These are phyloP conservation scores for Punica granatum DNA, from an alignment of 345 rosid species.

Conservation along the genomic window DNA sequence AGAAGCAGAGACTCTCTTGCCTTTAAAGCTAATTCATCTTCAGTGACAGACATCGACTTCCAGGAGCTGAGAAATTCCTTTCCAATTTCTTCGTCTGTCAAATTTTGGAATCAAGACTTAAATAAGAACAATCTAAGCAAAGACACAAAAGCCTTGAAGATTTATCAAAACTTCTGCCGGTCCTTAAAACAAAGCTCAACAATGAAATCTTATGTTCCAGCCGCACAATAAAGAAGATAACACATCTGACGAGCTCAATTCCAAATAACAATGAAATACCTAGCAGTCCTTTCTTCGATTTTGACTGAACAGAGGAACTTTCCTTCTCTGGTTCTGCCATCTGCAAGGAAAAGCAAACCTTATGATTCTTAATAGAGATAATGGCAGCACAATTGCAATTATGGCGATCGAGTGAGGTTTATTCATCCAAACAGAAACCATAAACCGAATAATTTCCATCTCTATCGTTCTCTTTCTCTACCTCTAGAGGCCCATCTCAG, in stretches of 20 bases:
- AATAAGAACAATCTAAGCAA: neutral
- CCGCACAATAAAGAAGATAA: neutral
- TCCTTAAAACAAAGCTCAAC: neutral
- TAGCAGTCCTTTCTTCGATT: conserved; percentile 33
- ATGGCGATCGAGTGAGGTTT: too few species aligned
- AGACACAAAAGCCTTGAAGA: neutral
- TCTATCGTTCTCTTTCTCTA: too few species aligned
- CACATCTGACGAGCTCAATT: neutral
- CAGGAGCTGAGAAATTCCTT: conserved; percentile 66
- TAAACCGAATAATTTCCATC: too few species aligned
- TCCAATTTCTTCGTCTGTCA: conserved; percentile 68
- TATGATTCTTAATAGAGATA: neutral
- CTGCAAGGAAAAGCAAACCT: conserved; percentile 4
- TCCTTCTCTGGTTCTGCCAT: conserved; percentile 39
- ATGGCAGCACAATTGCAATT: too few species aligned
- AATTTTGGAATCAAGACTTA: neutral
- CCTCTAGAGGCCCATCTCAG: too few species aligned
- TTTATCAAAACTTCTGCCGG: neutral
- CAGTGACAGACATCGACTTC: conserved; percentile 39
- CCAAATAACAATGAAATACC: conserved; percentile 24
- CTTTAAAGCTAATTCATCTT: conserved; percentile 38
- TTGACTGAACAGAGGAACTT: conserved; percentile 20
- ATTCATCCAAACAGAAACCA: too few species aligned
- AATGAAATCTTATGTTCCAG: neutral
- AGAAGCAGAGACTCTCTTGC: too few species aligned